Evolutionary conservation across 495 filamentous ascomycete species (phyloP), one percentile per base, ranked within the genome.

Genomic region (Talaromyces trachyspermus): DNA sequence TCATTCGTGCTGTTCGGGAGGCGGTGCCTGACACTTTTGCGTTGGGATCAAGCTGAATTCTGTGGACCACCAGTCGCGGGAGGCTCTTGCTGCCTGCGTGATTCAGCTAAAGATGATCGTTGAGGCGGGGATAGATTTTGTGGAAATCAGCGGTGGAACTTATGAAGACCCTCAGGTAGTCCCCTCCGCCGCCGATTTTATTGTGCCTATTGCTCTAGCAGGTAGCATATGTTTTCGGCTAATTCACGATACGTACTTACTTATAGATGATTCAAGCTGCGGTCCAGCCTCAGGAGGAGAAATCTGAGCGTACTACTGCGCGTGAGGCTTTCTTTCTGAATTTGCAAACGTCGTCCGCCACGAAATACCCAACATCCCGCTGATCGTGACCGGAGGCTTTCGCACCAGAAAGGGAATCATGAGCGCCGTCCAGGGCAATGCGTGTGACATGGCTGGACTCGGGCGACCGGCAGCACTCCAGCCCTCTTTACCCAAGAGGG

Each of bases 31-130:
- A 61, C 3, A 53, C 0, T 83, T 84, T 54, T 66, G 62, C 38
- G 68, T 84, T 30, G 78, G 79, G 12, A 69, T 83, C 35, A 84
- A 84, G 58, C 51, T 84, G 25, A 84, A 83, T 57, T 80, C 77
- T 5, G 76, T 71, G 1, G 80, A 84, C 48, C 68, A 70, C 58
- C 66, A 65, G 58, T 61, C 57, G 4, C 12, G 17, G 11, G 52
- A 64, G 6, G 66, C 61, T 37, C 55, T 79, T 40, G 66, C 70
- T 50, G 71, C 70, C 14, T 70, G 63, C 27, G 65, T 83, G 54
- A 65, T 65, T 12, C 79, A 82, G 58, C 65, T 81, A 43, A 43
- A 55, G 10, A 62, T 77, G 8, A 68, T 84, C 11, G 59, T 60
- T 6, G 61, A 67, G 1, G 76, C 73, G 2, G 74, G 76, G 0